Conservation (phyloP, 192 early-diverging fungal genomes). For the Paraglomus occultum region DNA sequence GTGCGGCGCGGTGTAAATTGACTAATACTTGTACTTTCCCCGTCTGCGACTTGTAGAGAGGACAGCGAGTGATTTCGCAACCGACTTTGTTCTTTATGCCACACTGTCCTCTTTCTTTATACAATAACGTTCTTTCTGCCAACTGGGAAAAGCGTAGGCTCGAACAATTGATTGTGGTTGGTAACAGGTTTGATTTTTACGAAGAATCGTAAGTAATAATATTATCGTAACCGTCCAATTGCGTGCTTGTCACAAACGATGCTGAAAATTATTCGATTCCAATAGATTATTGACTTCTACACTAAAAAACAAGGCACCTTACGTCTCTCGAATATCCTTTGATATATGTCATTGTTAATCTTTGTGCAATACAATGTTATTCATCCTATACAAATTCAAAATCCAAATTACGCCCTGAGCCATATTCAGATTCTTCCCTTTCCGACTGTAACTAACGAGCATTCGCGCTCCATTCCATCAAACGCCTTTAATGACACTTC, state of each 20-base stretch:
- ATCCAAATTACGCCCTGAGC: constrained; percentile 15
- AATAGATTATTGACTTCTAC: background rate
- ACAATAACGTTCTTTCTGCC: constrained; percentile 35
- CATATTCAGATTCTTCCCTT: constrained; percentile 9
- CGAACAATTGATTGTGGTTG: constrained; percentile 34
- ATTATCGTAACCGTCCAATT: background rate
- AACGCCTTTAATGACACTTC: constrained; percentile 16
- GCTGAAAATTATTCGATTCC: background rate
- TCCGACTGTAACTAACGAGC: background rate
- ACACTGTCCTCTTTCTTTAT: constrained; percentile 44
- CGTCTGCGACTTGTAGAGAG: constrained; percentile 33
- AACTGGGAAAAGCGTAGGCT: constrained; percentile 38
- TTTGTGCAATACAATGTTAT: background rate
- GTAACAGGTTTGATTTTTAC: constrained; percentile 44
- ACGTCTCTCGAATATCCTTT: constrained; percentile 25
- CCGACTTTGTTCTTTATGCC: constrained; percentile 44
- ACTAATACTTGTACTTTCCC: constrained; percentile 24
- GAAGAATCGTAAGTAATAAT: constrained; percentile 35
- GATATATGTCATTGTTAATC: background rate
- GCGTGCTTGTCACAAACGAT: background rate
- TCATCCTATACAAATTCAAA: background rate
- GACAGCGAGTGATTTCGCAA: constrained; percentile 19
- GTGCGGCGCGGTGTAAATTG: too few relatives aligned
- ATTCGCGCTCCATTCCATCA: constrained; percentile 1
- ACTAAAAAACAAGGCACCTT: constrained; percentile 17